These are phyloP conservation scores for Dendrobium huoshanense DNA, from an alignment of 106 monocot genomes.

Conservation along the genomic window DNA sequence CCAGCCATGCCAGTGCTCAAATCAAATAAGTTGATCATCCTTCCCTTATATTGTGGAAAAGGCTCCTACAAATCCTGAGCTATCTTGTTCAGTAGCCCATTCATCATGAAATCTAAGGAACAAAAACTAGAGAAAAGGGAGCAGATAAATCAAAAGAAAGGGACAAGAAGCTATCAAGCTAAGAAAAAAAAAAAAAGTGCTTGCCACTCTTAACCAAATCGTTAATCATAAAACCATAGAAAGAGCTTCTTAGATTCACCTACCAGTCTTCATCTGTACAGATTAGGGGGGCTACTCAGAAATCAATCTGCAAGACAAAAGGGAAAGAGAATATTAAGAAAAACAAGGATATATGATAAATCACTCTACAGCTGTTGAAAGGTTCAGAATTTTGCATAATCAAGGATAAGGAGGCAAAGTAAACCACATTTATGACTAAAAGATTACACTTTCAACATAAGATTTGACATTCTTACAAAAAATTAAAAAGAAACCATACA, in stretches of 20 bases:
- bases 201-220: not conserved
- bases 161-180: not conserved
- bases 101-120: constrained; percentile 1
- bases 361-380: not conserved
- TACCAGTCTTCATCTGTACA: not conserved
- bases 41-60: constrained; percentile 39
- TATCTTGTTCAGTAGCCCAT: constrained; percentile 16
- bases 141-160: not conserved
- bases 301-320: not conserved
- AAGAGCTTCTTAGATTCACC: constrained; percentile 1
- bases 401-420: not conserved
- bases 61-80: constrained; percentile 27
- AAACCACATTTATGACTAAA: not conserved
- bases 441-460: not conserved
- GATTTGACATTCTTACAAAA: not conserved
- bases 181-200: not conserved
- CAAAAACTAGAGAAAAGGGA: not conserved
- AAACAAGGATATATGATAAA: not conserved
- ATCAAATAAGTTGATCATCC: constrained; percentile 66
- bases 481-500: not conserved
- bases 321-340: not conserved
- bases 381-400: not conserved
- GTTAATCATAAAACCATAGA: not conserved
- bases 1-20: constrained; percentile 32
- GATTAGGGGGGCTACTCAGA: not conserved